Conservation (phyloP, 192 early-diverging fungal species). For the Podila epigama region DNA sequence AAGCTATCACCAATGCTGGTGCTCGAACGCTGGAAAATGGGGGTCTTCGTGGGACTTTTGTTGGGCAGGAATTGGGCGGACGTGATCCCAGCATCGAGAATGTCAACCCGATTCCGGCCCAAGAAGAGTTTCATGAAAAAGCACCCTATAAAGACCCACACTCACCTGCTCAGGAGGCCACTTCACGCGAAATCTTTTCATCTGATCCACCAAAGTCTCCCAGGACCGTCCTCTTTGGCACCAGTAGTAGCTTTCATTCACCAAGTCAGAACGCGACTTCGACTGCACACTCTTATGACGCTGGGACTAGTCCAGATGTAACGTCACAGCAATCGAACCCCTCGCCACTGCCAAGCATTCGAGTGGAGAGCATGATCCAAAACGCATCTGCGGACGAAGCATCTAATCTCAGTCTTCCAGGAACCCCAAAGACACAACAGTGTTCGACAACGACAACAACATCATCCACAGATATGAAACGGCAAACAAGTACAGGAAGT, state of each 20-base stretch:
- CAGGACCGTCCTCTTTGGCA: not conserved
- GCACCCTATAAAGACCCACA: constrained; percentile 19
- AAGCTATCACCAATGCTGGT: not conserved
- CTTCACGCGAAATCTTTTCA: not conserved
- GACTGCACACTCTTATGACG: too few species aligned
- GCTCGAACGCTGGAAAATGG: not conserved
- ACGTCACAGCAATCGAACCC: constrained; percentile 6
- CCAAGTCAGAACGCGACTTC: not conserved
- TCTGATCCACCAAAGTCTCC: not conserved
- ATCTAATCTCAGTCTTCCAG: not conserved
- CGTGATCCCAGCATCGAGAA: not conserved
- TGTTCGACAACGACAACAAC: not conserved
- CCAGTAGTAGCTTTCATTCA: not conserved
- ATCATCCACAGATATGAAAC: not conserved
- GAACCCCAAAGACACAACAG: not conserved
- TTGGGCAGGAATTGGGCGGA: not conserved
- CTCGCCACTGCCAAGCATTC: constrained; percentile 6
- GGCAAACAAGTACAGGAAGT: not conserved
- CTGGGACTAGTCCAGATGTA: too few species aligned
- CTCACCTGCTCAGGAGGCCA: not conserved
- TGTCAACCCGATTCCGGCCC: constrained; percentile 16
- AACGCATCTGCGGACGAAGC: not conserved
- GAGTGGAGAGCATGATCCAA: not conserved
- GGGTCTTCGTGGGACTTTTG: not conserved
- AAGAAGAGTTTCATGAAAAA: constrained; percentile 20